phyloP scores from a whole-genome alignment of 2,329 filamentous ascomycete genomes.

The Claviceps capensis region DNA sequence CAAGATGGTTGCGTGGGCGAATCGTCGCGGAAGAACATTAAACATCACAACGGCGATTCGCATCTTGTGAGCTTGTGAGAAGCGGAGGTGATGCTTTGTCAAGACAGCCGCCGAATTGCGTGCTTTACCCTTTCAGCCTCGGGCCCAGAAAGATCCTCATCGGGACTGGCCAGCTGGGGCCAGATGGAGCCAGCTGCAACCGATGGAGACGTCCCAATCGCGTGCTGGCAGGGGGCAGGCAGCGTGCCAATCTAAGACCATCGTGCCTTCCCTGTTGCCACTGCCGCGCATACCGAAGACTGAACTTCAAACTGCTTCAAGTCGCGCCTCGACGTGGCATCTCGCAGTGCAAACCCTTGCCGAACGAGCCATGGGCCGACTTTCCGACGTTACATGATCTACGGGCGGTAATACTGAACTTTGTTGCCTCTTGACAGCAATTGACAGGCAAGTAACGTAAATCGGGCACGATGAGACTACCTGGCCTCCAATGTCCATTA shows the following conservation, averaged over 20 bases:
- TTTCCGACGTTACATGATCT: too few relatives aligned
- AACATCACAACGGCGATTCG: not conserved
- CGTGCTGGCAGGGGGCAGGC: conserved; percentile 2
- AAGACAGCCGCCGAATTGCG: conserved; percentile 15
- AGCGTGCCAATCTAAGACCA: not conserved
- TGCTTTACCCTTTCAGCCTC: conserved; percentile 21
- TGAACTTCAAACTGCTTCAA: not conserved
- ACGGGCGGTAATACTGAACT: too few relatives aligned
- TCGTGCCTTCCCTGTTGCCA: not conserved
- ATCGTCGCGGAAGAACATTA: not conserved
- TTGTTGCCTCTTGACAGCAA: too few relatives aligned
- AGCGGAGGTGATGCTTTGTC: conserved; percentile 6
- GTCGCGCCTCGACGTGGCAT: not conserved
- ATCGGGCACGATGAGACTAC: too few relatives aligned
- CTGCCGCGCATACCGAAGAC: not conserved
- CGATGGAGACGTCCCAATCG: conserved; percentile 3
- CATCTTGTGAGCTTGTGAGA: not conserved
- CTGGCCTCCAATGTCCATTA: too few relatives aligned
- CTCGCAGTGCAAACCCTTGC: too few relatives aligned
- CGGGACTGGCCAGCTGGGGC: not conserved
- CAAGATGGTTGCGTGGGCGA: not conserved
- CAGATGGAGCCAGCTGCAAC: not conserved
- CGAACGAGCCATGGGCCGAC: too few relatives aligned
- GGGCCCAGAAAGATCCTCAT: not conserved
- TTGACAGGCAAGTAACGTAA: too few relatives aligned